Conservation (phyloP, 306 rosid species). For the Castanopsis chinensis region DNA sequence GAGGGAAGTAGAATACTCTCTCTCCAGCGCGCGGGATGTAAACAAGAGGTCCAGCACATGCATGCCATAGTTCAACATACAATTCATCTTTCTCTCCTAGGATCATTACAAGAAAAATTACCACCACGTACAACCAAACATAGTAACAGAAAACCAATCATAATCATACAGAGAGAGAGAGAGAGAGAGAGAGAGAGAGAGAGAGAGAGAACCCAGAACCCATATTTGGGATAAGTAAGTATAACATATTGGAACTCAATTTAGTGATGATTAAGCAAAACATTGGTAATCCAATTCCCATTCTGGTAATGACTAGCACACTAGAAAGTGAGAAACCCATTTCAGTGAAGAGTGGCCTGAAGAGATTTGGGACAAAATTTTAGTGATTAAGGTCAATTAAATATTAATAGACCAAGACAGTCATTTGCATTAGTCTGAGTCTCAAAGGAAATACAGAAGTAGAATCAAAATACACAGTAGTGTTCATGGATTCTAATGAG, state of each 20-base stretch:
- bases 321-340: background rate
- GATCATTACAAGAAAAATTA: background rate
- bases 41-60: constrained; percentile 49
- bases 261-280: background rate
- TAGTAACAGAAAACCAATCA: background rate
- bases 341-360: background rate
- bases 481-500: background rate
- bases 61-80: constrained; percentile 40
- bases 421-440: background rate
- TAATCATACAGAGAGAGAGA: too few species aligned
- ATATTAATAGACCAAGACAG: background rate
- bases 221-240: background rate
- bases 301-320: background rate
- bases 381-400: background rate
- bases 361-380: background rate
- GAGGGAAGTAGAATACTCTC: constrained; percentile 54
- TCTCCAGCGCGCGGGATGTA: constrained; percentile 52
- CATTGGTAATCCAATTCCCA: background rate
- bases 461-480: background rate
- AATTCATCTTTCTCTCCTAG: constrained; percentile 32
- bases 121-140: background rate
- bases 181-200: background rate
- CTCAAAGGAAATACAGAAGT: background rate
- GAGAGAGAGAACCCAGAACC: background rate
- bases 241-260: background rate